phyloP scores from a whole-genome alignment of 345 rosid species.

The Eucalyptus fibrosa region DNA sequence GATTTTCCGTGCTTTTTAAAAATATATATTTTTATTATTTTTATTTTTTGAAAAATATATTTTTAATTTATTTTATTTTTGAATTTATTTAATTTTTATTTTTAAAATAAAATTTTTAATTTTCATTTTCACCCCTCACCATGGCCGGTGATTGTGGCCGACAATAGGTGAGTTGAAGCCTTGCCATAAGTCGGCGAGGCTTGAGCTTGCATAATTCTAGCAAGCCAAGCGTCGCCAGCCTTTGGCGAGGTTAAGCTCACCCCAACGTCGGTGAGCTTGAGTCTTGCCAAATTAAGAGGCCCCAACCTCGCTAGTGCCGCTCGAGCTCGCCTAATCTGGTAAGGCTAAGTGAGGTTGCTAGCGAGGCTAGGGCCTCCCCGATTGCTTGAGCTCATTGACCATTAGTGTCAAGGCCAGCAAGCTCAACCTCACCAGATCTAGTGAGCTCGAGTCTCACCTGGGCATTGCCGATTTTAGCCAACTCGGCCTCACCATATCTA shows the following conservation, averaged over 20 bases:
- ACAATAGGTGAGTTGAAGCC: too few species aligned
- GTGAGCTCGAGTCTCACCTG: accelerated
- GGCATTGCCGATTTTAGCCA: too few species aligned
- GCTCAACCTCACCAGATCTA: accelerated
- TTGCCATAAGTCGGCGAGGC: too few species aligned
- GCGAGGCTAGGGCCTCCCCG: accelerated
- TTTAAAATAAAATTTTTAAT: too few species aligned
- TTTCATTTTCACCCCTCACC: accelerated
- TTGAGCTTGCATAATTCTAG: accelerated
- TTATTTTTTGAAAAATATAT: too few species aligned
- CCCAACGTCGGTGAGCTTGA: accelerated
- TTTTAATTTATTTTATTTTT: too few species aligned
- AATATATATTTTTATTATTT: too few species aligned
- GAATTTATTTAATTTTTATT: too few species aligned
- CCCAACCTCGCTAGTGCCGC: accelerated
- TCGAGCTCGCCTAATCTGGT: accelerated
- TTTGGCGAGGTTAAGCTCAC: accelerated
- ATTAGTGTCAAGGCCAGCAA: accelerated
- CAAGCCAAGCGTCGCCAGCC: accelerated
- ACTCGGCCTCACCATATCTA: accelerated
- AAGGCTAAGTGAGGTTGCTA: accelerated
- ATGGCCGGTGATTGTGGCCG: accelerated
- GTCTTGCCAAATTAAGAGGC: too few species aligned
- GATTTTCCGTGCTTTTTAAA: too few species aligned
- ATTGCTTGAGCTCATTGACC: accelerated